Evolutionary conservation across 176 grass and related monocot genomes (phyloP).

Genomic region (Pharus latifolius): DNA sequence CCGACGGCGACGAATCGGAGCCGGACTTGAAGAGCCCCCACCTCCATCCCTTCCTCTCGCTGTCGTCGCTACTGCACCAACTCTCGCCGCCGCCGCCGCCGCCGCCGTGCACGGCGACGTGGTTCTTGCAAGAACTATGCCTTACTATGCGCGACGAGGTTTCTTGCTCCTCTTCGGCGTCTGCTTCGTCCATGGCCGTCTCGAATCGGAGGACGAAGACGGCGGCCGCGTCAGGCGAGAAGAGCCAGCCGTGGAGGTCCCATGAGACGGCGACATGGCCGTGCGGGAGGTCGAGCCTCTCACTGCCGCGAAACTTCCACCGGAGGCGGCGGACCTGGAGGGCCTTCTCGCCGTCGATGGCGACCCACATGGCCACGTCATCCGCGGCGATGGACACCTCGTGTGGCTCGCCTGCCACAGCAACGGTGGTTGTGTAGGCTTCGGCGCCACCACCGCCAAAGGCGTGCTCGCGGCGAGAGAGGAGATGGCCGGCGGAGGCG

Average conservation of each 20-base stretch:
- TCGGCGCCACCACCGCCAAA: neutral
- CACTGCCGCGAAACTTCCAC: constrained; percentile 73
- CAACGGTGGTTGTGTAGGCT: constrained; percentile 37
- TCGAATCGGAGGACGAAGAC: constrained; percentile 66
- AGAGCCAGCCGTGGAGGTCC: constrained; percentile 75
- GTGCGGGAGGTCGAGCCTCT: constrained; percentile 27
- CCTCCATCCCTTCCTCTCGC: constrained; percentile 19
- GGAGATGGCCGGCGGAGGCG: constrained; percentile 7
- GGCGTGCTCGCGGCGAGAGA: constrained; percentile 40
- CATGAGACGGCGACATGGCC: constrained; percentile 37
- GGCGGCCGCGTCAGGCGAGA: constrained; percentile 31
- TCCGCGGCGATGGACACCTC: constrained; percentile 41
- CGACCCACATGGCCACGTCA: constrained; percentile 37
- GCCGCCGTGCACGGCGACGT: neutral
- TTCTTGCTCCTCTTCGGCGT: neutral
- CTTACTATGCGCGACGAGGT: neutral
- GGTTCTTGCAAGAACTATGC: constrained; percentile 12
- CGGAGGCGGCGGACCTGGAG: constrained; percentile 54
- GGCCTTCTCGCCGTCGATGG: constrained; percentile 35
- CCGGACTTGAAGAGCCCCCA: constrained; percentile 26
- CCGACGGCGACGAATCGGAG: constrained; percentile 35
- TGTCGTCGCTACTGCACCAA: constrained; percentile 11
- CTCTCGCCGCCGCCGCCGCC: constrained; percentile 3
- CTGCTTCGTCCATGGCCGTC: neutral
- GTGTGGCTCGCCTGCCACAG: constrained; percentile 26